phyloP scores from a whole-genome alignment of 345 rosid genomes.

The Cardiospermum halicacabum region DNA sequence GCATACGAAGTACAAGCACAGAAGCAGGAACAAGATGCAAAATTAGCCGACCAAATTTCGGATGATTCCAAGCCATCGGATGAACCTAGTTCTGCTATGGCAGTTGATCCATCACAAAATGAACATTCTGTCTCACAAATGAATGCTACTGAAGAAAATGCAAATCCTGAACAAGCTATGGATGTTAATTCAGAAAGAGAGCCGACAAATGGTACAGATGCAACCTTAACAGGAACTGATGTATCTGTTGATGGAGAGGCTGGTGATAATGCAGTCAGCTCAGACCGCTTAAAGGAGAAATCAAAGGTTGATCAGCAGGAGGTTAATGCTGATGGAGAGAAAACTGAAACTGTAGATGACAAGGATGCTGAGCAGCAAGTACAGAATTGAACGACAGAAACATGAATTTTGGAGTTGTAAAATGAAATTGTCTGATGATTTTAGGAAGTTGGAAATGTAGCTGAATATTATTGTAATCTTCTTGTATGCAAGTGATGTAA shows the following conservation, averaged over 20 bases:
- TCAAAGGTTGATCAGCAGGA: not conserved
- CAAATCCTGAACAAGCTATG: conserved; percentile 8
- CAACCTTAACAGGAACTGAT: conserved; percentile 18
- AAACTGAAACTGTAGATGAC: too few relatives aligned
- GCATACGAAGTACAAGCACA: conserved; percentile 46
- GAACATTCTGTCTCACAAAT: conserved; percentile 12
- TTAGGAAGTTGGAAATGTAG: not conserved
- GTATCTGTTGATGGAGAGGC: conserved; percentile 20
- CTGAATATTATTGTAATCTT: not conserved
- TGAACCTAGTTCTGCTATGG: conserved; percentile 12
- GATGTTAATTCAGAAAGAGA: conserved; percentile 22
- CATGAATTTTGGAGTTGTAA: not conserved
- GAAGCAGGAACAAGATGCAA: conserved; percentile 44
- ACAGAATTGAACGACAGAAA: not conserved
- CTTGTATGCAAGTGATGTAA: too few relatives aligned
- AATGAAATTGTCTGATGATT: not conserved
- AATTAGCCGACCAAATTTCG: conserved; percentile 19
- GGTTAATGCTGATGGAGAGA: conserved; percentile 14
- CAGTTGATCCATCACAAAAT: too few relatives aligned
- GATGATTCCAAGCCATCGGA: conserved; percentile 20
- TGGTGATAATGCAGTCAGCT: conserved; percentile 5
- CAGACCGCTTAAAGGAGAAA: conserved; percentile 12
- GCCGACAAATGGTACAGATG: conserved; percentile 5
- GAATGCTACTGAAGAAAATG: not conserved
- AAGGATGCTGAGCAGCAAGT: too few relatives aligned